Base-by-base conservation (phyloP, 805 yeast species). In the Myxozyma sirexii region DNA sequence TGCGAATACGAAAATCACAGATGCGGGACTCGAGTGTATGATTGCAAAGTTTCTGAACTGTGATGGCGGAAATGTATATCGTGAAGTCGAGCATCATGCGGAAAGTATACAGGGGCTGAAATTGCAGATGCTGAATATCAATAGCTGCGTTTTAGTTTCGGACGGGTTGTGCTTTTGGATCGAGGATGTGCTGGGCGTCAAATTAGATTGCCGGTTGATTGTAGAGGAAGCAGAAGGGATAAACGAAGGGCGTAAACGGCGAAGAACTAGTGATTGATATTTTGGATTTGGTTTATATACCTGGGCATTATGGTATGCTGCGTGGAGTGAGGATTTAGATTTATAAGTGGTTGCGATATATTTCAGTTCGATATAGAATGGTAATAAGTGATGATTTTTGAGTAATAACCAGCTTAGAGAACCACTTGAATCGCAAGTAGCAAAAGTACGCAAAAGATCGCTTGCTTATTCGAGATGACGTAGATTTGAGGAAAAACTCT, bases 101-200 rank as follows among this genome's bases (percentile, higher is more conserved):
- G 15, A 42, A 15, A 21, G 27, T 26, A 13, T 17, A 15, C 15
- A 15, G 15, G 5, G 15, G 6, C 15, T 57, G 43, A 26, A n/a
- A 35, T 15, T 57, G 5, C 37, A 33, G 43, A n/a, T 19, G 12
- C 21, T 57, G 46, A 37, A 33, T 15, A 45, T 57, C 12, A 51
- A 51, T 21, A 26, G 27, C 38, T 57, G 60, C 19, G 39, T 48
- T 17, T 12, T 29, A 33, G 45, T 56, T 8, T 42, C 55, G 12
- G 55, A 56, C 35, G 21, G 19, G 38, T 37, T 42, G 46, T 54
- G 53, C 29, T 52, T 52, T 43, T 52, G 56, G 56, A 52, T 52
- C 26, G 47, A 52, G 26, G 56, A 52, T 41, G 39, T 37, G 23
- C 15, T 52, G 26, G 35, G 55, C 6, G 47, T 51, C 24, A 13